Base-by-base conservation (phyloP, 768 basidiomycete species). In the Xerocomellus chrysenteron region DNA sequence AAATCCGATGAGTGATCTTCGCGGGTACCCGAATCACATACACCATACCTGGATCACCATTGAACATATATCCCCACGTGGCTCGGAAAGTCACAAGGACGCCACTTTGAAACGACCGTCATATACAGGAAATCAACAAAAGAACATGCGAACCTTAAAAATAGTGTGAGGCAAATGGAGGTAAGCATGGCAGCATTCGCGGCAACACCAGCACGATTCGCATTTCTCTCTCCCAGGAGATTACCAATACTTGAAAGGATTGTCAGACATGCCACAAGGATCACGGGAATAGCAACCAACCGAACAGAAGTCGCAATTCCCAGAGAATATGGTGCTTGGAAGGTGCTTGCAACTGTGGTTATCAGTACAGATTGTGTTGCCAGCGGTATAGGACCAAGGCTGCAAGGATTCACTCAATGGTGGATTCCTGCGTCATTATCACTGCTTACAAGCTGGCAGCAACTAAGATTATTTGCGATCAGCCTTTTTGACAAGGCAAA, bases 311-410 rank as follows among this genome's bases (percentile, higher is more conserved):
- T 78, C 1, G 94, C 94, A 7, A 94, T 82, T 56, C 86, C 81
- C 41, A 98, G 69, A 1, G 92, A 84, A 58, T 85, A 93, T 0
- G 93, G 92, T 0, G 87, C 87, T 70, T 96, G 93, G 72, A 83
- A 95, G 2, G 85, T 86, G 3, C 82, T 86, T 0, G 87, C 90
- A 24, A 82, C 78, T 21, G 88, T 90, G 21, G 83, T 85, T 35
- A 88, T 76, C 12, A 98, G 76, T 2, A 98, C 87, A 0, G 90
- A 93, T 68, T 98, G 95, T 1, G 92, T 85, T 0, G 97, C 96
- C 8, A 99, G 80, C 5, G 83, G 78, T 7, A 83, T 80, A 0
- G 95, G 88, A 0, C 95, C 92, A 0, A 97, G 76, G 39, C 90
- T 90, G 56, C 37, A 55, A 45, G 65, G 5, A 35, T 19, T 69